Evolutionary conservation across 2,329 filamentous ascomycete species (phyloP).

Genomic region (Acarospora socialis): DNA sequence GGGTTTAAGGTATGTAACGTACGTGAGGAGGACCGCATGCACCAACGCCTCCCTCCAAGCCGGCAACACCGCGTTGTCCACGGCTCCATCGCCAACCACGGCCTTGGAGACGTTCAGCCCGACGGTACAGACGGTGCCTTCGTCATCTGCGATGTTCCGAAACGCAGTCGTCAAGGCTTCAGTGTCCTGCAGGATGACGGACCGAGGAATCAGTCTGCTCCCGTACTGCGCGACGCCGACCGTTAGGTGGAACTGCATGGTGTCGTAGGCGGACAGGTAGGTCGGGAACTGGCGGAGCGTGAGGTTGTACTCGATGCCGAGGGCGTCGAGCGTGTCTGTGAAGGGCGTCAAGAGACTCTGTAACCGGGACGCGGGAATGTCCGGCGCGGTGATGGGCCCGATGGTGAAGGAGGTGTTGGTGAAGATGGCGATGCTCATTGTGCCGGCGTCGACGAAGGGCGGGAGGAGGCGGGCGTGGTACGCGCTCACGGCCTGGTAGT

Average conservation of each 20-base stretch:
- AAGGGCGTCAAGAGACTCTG: conserved; percentile 34
- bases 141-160: conserved; percentile 1
- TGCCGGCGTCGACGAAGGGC: conserved; percentile 35
- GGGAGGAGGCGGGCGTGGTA: no score
- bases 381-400: conserved; percentile 33
- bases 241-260: conserved; percentile 19
- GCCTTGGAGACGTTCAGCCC: no score
- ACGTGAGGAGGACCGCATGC: neutral
- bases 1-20: no score
- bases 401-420: conserved; percentile 37
- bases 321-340: conserved; percentile 24
- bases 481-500: no score
- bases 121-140: no score
- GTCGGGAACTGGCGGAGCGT: conserved; percentile 19
- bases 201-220: conserved; percentile 13
- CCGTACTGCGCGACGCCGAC: conserved; percentile 20
- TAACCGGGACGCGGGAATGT: conserved; percentile 30
- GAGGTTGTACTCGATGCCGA: conserved; percentile 20
- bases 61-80: no score
- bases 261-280: conserved; percentile 22
- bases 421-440: conserved; percentile 36
- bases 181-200: conserved; percentile 3
- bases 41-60: no score
- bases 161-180: neutral
- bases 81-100: no score